Conservation (phyloP, 1,284 basidiomycete genomes). For the Irpex lacteus region DNA sequence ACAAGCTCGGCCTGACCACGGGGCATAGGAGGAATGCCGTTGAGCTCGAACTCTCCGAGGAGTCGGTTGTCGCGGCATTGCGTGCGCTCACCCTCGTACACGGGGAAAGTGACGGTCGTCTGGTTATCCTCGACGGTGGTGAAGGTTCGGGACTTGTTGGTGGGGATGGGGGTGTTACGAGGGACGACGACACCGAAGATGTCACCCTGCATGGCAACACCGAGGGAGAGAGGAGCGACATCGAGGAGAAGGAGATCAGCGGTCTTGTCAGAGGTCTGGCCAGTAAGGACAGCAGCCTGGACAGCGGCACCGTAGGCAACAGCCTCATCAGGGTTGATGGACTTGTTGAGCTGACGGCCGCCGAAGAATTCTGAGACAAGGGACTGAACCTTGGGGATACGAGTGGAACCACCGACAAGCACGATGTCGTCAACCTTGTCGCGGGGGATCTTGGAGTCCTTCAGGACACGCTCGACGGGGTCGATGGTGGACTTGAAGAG, state of each 20-base stretch:
- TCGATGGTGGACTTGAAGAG: constrained; percentile 98
- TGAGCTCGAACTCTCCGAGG: constrained; percentile 97
- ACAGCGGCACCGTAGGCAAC: constrained; percentile 96
- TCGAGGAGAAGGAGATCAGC: constrained; percentile 94
- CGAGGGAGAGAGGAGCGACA: constrained; percentile 93
- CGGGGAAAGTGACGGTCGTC: constrained; percentile 96
- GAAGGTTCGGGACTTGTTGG: constrained; percentile 95
- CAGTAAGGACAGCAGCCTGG: constrained; percentile 94
- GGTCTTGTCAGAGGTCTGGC: constrained; percentile 95
- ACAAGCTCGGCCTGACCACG: constrained; percentile 96
- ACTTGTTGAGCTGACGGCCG: constrained; percentile 98
- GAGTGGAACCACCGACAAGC: constrained; percentile 98
- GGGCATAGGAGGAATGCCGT: constrained; percentile 94
- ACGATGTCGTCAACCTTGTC: constrained; percentile 99
- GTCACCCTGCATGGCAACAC: constrained; percentile 98
- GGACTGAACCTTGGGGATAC: constrained; percentile 99
- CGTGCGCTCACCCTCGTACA: constrained; percentile 98
- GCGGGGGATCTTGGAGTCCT: constrained; percentile 96
- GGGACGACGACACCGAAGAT: constrained; percentile 96
- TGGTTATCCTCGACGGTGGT: constrained; percentile 99
- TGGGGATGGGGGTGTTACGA: constrained; percentile 96
- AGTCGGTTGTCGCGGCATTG: constrained; percentile 97
- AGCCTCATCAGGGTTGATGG: constrained; percentile 95
- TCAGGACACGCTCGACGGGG: constrained; percentile 98
- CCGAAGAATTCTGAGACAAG: constrained; percentile 98